Evolutionary conservation across 306 rosid genomes (phyloP).

Genomic region (Purshia tridentata): DNA sequence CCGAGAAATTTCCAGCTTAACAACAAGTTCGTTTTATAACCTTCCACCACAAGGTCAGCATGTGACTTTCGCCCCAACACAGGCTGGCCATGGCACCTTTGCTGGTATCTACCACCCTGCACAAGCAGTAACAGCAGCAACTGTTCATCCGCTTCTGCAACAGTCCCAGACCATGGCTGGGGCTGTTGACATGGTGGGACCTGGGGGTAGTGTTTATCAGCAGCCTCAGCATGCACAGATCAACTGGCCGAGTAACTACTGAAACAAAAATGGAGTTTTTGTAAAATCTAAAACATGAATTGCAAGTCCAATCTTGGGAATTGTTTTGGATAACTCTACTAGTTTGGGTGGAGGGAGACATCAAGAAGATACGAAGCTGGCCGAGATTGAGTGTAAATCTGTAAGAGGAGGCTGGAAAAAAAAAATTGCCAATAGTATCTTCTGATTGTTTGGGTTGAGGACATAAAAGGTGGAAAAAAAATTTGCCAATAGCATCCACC

Average conservation of each 20-base stretch:
- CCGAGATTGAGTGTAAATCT: constrained; percentile 48
- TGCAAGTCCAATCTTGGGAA: constrained; percentile 41
- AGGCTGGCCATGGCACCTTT: constrained; percentile 80
- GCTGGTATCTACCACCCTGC: constrained; percentile 89
- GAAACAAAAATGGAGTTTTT: constrained; percentile 31
- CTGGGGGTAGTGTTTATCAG: constrained; percentile 87
- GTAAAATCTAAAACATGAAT: constrained; percentile 44
- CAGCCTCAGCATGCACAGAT: constrained; percentile 88
- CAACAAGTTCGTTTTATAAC: constrained; percentile 86
- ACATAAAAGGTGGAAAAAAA: constrained; percentile 57
- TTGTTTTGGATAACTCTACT: constrained; percentile 46
- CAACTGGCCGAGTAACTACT: constrained; percentile 94
- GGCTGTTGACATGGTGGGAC: constrained; percentile 91
- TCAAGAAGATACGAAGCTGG: constrained; percentile 48
- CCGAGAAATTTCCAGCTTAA: constrained; percentile 70
- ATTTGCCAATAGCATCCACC: constrained; percentile 34
- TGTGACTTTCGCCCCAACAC: constrained; percentile 82
- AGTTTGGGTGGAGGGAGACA: constrained; percentile 49
- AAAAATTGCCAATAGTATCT: constrained; percentile 51
- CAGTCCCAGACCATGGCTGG: constrained; percentile 95
- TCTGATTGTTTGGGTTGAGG: constrained; percentile 72
- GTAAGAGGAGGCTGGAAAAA: constrained; percentile 41
- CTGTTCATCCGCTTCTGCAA: constrained; percentile 89
- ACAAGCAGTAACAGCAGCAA: constrained; percentile 74
- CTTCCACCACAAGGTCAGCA: constrained; percentile 89